A percentile compares a stretch with the other conserved stretches of the same genome.
These are phyloP conservation scores for Scleroderma bovista DNA, from an alignment of 768 basidiomycete species.

Conservation along the genomic window DNA sequence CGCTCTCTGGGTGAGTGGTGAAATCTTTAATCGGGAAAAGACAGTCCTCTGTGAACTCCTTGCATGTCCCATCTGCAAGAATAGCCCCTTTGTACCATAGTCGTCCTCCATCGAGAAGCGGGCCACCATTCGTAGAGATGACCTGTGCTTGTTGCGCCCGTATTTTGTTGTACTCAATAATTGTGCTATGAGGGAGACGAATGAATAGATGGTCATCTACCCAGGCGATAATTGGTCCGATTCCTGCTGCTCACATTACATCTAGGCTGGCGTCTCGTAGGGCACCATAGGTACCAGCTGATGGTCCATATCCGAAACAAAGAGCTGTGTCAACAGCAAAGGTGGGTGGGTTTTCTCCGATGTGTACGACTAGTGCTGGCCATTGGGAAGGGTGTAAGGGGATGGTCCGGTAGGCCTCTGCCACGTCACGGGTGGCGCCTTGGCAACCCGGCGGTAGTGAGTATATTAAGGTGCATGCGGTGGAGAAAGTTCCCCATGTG, in stretches of 20 bases:
- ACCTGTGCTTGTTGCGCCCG: conserved; percentile 4
- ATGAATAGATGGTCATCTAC: conserved; percentile 30
- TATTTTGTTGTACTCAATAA: conserved; percentile 22
- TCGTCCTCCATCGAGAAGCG: conserved; percentile 4
- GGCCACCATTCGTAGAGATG: background rate
- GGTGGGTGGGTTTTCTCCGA: no score
- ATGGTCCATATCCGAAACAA: conserved; percentile 1
- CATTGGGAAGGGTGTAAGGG: no score
- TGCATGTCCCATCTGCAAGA: conserved; percentile 8
- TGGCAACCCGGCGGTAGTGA: no score
- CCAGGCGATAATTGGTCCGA: conserved; percentile 10
- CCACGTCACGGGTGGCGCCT: no score
- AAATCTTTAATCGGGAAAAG: conserved; percentile 7
- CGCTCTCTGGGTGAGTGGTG: conserved; percentile 16
- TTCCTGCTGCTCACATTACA: background rate
- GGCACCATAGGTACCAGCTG: background rate
- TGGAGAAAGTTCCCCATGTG: conserved; percentile 16
- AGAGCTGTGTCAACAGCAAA: background rate
- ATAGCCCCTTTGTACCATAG: conserved; percentile 24
- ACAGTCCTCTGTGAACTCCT: conserved; percentile 33
- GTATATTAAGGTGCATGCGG: no score
- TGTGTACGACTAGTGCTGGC: no score
- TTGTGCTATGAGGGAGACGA: no score
- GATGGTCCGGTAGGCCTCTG: no score
- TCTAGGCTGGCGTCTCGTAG: conserved; percentile 3